These are phyloP conservation scores for Echinochloa phyllopogon DNA, from an alignment of 176 grass and related monocot genomes.

Conservation along the genomic window DNA sequence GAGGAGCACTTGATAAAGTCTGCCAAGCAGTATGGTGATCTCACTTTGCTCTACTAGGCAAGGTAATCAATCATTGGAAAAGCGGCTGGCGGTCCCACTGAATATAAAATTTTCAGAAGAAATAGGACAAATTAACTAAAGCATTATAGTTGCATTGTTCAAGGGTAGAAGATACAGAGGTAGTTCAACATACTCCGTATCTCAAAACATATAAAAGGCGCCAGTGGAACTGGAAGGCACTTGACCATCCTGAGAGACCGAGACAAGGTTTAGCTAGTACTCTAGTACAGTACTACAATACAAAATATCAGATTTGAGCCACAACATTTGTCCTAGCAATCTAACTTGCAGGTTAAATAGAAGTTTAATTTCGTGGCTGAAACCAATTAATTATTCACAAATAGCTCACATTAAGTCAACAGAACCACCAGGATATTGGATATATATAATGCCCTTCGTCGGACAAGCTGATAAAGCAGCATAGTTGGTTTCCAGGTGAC, in stretches of 20 bases:
- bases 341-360: background rate
- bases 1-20: constrained; percentile 46
- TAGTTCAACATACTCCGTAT: constrained; percentile 17
- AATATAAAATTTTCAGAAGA: constrained; percentile 10
- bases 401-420: background rate
- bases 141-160: constrained; percentile 1
- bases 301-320: background rate
- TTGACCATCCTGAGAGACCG: background rate
- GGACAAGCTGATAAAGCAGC: background rate
- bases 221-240: background rate
- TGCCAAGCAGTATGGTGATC: constrained; percentile 38
- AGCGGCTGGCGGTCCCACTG: background rate
- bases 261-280: background rate
- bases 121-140: constrained; percentile 25
- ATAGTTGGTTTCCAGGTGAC: background rate
- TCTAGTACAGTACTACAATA: background rate
- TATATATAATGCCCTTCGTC: background rate
- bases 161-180: constrained; percentile 28
- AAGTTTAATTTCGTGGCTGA: background rate
- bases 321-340: background rate
- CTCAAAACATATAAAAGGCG: constrained; percentile 24
- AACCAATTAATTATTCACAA: background rate
- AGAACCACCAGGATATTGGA: background rate
- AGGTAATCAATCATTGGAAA: constrained; percentile 49
- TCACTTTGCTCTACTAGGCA: constrained; percentile 37